These are phyloP conservation scores for Lodderomyces beijingensis DNA, from an alignment of 1,139 yeast species.

Conservation along the genomic window DNA sequence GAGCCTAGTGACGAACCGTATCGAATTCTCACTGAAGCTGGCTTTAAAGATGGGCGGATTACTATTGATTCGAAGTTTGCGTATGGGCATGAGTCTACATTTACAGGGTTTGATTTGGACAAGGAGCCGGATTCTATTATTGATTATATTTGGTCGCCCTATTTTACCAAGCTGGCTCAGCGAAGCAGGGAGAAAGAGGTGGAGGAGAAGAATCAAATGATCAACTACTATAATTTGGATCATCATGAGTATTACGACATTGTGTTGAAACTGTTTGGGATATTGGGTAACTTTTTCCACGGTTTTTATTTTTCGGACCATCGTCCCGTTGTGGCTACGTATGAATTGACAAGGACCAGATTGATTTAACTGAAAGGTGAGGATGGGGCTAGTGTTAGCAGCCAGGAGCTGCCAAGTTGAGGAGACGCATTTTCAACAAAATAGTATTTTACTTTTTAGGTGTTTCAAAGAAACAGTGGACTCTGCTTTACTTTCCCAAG, in stretches of 20 bases:
- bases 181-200: conserved; percentile 2
- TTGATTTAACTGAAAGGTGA: too few relatives aligned
- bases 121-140: conserved; percentile 29
- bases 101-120: conserved; percentile 40
- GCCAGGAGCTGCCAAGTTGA: too few relatives aligned
- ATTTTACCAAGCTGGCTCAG: conserved; percentile 6
- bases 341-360: conserved; percentile 13
- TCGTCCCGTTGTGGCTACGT: conserved; percentile 20
- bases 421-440: too few relatives aligned
- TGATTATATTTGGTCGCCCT: conserved; percentile 41
- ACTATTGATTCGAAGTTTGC: conserved; percentile 17
- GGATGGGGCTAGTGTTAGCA: too few relatives aligned
- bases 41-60: conserved; percentile 31
- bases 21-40: conserved; percentile 29
- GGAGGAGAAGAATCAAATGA: conserved; percentile 12
- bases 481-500: too few relatives aligned
- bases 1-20: conserved; percentile 51
- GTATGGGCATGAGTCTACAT: conserved; percentile 42
- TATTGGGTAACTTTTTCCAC: conserved; percentile 38
- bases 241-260: conserved; percentile 15
- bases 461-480: too few relatives aligned
- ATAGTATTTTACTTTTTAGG: too few relatives aligned
- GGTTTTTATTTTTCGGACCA: conserved; percentile 26
- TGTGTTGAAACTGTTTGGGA: conserved; percentile 29
- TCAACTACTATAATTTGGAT: conserved; percentile 10